phyloP scores from a whole-genome alignment of 371 early-diverging fungal species.

The Catenaria anguillulae region DNA sequence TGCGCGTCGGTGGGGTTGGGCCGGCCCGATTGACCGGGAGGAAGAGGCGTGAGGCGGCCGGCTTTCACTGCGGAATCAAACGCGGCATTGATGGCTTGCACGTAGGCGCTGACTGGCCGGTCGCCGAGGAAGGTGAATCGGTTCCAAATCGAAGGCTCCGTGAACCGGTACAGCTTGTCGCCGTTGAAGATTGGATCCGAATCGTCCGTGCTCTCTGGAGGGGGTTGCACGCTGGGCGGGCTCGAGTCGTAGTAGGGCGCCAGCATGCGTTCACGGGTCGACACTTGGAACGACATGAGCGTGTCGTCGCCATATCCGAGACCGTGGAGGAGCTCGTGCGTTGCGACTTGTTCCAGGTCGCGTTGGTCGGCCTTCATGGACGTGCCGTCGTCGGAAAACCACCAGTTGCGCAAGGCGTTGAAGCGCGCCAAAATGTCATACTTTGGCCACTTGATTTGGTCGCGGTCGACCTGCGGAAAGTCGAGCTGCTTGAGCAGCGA shows the following conservation, averaged over 20 bases:
- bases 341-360: conserved; percentile 6
- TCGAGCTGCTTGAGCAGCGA: conserved; percentile 7
- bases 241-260: conserved; percentile 1
- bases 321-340: conserved; percentile 7
- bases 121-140: conserved; percentile 2
- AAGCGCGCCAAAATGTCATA: conserved; percentile 7
- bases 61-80: not conserved
- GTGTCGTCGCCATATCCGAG: conserved; percentile 7
- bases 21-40: not conserved
- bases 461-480: not conserved
- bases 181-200: not conserved
- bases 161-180: not conserved
- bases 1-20: not conserved
- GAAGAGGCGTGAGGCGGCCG: not conserved
- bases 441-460: not conserved
- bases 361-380: not conserved
- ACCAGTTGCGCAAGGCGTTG: conserved; percentile 7
- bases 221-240: not conserved
- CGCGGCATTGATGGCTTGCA: not conserved
- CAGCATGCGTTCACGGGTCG: not conserved
- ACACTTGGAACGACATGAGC: not conserved
- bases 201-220: not conserved
- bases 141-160: conserved; percentile 3
- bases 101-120: not conserved
- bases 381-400: conserved; percentile 7